Conservation (phyloP, 306 rosid genomes). For the Prunus davidiana region DNA sequence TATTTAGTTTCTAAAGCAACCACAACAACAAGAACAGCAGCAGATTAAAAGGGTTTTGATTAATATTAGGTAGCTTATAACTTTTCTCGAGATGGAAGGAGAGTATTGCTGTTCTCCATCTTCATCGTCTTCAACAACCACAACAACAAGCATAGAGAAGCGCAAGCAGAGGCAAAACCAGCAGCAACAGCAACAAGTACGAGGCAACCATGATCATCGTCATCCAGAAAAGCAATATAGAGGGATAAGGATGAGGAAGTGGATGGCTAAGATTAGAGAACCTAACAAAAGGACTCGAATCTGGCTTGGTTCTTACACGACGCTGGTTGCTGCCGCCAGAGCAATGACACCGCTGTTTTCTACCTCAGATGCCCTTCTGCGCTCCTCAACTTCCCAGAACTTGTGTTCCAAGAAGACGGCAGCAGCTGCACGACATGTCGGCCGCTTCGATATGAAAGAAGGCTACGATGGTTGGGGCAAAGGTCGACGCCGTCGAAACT, state of each 20-base stretch:
- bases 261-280: conserved; percentile 98
- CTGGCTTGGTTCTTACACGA: conserved; percentile 93
- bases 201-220: not conserved
- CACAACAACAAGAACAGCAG: not conserved
- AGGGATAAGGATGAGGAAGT: conserved; percentile 99
- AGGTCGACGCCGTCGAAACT: conserved; percentile 79
- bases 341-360: conserved; percentile 97
- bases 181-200: not conserved
- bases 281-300: conserved; percentile 95
- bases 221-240: conserved; percentile 60
- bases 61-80: not conserved
- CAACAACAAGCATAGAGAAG: conserved; percentile 28
- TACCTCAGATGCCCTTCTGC: conserved; percentile 90
- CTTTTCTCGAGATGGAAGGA: conserved; percentile 44
- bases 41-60: not conserved
- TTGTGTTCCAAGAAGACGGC: conserved; percentile 47
- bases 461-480: conserved; percentile 90
- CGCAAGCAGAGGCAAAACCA: conserved; percentile 38
- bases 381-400: conserved; percentile 84
- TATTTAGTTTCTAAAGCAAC: not conserved
- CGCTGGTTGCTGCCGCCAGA: conserved; percentile 90
- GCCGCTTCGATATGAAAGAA: conserved; percentile 78
- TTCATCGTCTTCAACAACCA: conserved; percentile 26
- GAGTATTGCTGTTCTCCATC: conserved; percentile 45
- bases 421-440: conserved; percentile 54